Evolutionary conservation across 176 grass and related monocot species (phyloP).

Genomic region (Carex littledalei): DNA sequence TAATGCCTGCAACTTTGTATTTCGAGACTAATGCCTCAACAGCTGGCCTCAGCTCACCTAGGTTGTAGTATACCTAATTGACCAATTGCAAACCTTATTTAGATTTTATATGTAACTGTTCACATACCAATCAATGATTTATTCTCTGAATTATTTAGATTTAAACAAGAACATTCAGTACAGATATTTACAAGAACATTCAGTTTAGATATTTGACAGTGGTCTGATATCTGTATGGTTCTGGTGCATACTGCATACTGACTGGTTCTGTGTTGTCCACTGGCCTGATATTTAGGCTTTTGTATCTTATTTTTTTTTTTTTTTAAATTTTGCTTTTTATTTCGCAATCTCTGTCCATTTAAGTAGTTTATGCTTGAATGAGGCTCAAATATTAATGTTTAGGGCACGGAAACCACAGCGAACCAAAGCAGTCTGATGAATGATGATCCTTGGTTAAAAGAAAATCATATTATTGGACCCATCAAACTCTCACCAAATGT

Average conservation of each 20-base stretch:
- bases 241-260: neutral
- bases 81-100: neutral
- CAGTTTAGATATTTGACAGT: neutral
- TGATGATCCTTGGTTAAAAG: neutral
- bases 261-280: neutral
- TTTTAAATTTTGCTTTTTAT: neutral
- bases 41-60: conserved; percentile 73
- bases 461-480: neutral
- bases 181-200: neutral
- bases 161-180: neutral
- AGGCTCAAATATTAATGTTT: neutral
- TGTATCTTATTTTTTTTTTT: neutral
- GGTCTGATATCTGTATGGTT: neutral
- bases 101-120: neutral
- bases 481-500: neutral
- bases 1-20: conserved; percentile 62
- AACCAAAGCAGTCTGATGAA: neutral
- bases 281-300: neutral
- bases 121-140: neutral
- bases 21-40: conserved; percentile 69
- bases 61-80: conserved; percentile 74
- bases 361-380: neutral
- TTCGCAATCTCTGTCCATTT: neutral
- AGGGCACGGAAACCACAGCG: neutral
- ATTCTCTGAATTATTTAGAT: neutral